Conservation (phyloP, 2,329 filamentous ascomycete species). For the Sclerotinia subarctica region DNA sequence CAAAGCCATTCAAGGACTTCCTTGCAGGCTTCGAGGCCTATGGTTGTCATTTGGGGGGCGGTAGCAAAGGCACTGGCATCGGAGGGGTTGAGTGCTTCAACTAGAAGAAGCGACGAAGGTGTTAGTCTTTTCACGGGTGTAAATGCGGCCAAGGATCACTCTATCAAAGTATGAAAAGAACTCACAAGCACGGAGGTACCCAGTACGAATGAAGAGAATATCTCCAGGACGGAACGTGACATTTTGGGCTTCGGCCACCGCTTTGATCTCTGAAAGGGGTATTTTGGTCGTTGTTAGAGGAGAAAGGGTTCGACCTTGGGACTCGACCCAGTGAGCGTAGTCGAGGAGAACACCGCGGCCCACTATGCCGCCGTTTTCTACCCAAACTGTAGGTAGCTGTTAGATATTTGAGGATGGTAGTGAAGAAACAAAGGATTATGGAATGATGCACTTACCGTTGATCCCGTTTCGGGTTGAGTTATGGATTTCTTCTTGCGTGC, state of each 20-base stretch:
- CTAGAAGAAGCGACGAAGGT: neutral
- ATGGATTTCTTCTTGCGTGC: conserved; percentile 33
- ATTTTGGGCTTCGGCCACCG: conserved; percentile 39
- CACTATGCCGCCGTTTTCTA: conserved; percentile 46
- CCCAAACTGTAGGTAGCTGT: conserved; percentile 37
- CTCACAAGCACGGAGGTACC: conserved; percentile 39
- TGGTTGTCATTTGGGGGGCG: neutral
- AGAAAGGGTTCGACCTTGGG: conserved; percentile 54
- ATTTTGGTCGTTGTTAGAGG: conserved; percentile 45
- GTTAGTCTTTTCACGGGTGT: neutral
- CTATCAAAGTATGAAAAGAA: conserved; percentile 32
- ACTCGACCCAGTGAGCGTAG: conserved; percentile 53
- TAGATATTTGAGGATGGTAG: neutral
- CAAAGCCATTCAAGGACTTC: conserved; percentile 26
- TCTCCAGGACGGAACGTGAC: conserved; percentile 40
- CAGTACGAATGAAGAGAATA: conserved; percentile 43
- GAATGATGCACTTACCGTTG: conserved; percentile 26
- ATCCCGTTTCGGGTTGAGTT: conserved; percentile 31
- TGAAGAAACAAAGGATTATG: too few relatives aligned
- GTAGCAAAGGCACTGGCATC: neutral
- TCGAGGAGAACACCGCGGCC: conserved; percentile 53
- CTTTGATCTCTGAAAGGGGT: conserved; percentile 36
- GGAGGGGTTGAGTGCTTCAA: neutral
- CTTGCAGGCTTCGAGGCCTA: conserved; percentile 4
- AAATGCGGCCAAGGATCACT: neutral